Conservation (phyloP, 495 filamentous ascomycete species). For the Hyaloscypha finlandica region DNA sequence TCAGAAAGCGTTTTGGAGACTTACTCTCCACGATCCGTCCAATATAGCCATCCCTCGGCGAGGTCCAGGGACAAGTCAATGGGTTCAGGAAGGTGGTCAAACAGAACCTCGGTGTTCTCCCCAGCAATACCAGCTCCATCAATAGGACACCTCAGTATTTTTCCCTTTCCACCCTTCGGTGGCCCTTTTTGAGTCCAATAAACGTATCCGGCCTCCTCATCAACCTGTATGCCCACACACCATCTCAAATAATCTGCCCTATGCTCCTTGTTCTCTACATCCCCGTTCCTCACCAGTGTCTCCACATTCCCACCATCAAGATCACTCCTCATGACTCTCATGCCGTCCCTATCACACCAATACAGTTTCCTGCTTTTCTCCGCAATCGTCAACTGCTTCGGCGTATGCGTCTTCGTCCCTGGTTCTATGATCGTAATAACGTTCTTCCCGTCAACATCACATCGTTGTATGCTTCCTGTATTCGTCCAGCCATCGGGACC, state of each 20-base stretch:
- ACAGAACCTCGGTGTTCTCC: constrained; percentile 45
- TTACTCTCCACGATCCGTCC: constrained; percentile 58
- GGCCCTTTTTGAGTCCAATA: constrained; percentile 62
- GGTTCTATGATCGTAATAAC: constrained; percentile 32
- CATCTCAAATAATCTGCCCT: constrained; percentile 42
- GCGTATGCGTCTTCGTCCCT: constrained; percentile 47
- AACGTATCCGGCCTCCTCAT: constrained; percentile 39
- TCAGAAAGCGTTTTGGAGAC: constrained; percentile 48
- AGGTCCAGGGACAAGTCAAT: constrained; percentile 56
- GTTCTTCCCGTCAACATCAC: constrained; percentile 20
- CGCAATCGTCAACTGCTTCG: constrained; percentile 52
- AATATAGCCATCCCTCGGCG: constrained; percentile 44
- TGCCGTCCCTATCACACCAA: constrained; percentile 58
- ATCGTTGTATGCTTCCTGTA: constrained; percentile 15
- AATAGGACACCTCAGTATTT: constrained; percentile 48
- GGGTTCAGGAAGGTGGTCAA: constrained; percentile 50
- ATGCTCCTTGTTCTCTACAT: constrained; percentile 33
- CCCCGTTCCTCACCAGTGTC: constrained; percentile 45
- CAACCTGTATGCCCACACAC: constrained; percentile 56
- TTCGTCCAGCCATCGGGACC: constrained; percentile 11
- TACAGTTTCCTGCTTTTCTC: constrained; percentile 42
- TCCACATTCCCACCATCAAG: constrained; percentile 28
- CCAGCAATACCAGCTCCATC: constrained; percentile 29
- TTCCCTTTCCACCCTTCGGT: constrained; percentile 46
- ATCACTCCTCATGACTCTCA: constrained; percentile 41